Evolutionary conservation across 306 rosid species (phyloP).

Genomic region (Aeschynomene evenia): DNA sequence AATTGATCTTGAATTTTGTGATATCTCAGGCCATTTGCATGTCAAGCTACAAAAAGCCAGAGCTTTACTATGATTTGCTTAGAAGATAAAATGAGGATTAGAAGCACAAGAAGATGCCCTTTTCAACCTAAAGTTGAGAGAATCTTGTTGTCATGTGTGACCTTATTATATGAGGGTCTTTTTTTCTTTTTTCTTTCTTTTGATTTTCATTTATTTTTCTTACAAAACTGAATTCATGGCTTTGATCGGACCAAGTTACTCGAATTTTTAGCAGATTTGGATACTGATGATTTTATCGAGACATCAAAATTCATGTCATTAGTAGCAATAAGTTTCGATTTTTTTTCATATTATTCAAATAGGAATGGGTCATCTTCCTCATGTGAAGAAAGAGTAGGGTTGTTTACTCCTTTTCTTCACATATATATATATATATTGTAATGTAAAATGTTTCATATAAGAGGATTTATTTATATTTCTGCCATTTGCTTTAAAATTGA

Average conservation of each 20-base stretch:
- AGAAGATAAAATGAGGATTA: slow-evolving; percentile 27
- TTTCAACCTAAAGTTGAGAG: slow-evolving; percentile 3
- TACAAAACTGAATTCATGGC: no score
- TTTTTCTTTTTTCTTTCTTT: neutral
- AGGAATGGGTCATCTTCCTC: neutral
- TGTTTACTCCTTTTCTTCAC: neutral
- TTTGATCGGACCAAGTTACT: no score
- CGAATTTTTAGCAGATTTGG: no score
- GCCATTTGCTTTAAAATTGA: neutral
- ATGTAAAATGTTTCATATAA: no score
- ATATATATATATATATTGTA: neutral
- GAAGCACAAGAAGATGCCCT: neutral
- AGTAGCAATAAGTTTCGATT: slow-evolving; percentile 12
- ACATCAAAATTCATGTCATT: no score
- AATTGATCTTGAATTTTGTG: slow-evolving; percentile 16
- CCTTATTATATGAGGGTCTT: neutral
- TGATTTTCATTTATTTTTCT: slow-evolving; percentile 6
- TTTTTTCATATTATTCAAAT: neutral
- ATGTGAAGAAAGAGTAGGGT: neutral
- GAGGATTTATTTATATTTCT: neutral
- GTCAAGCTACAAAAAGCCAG: slow-evolving; percentile 61
- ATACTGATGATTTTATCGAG: no score
- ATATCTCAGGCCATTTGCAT: slow-evolving; percentile 54
- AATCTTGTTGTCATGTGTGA: slow-evolving; percentile 7
- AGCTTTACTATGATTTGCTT: slow-evolving; percentile 59